Evolutionary conservation across 306 rosid species (phyloP).

Genomic region (Vachellia pachyceras): DNA sequence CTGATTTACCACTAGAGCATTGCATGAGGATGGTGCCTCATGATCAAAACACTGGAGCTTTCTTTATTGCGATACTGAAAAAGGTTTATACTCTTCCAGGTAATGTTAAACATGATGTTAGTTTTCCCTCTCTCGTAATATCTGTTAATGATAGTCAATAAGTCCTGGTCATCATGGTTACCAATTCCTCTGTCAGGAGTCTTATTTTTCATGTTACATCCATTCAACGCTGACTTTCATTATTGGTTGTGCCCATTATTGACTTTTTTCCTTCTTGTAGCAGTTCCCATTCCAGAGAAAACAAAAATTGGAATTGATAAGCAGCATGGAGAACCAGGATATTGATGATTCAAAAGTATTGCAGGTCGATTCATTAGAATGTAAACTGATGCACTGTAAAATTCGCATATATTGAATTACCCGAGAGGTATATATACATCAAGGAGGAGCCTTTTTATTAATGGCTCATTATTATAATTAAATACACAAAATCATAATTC

Average conservation of each 20-base stretch:
- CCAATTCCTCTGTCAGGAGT: constrained; percentile 12
- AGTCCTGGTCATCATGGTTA: constrained; percentile 24
- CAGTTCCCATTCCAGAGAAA: constrained; percentile 56
- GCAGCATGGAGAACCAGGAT: constrained; percentile 42
- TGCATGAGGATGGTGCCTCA: constrained; percentile 93
- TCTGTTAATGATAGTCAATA: constrained; percentile 13
- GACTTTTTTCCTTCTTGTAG: constrained; percentile 45
- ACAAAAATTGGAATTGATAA: constrained; percentile 41
- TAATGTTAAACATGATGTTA: constrained; percentile 40
- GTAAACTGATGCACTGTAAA: no score
- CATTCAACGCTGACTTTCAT: background rate
- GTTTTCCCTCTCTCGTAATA: constrained; percentile 28
- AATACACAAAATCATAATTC: no score
- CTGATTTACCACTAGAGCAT: constrained; percentile 74
- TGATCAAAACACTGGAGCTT: constrained; percentile 96
- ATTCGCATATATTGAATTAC: no score
- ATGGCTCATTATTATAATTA: no score
- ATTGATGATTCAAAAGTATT: constrained; percentile 48
- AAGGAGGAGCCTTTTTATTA: no score
- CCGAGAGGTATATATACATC: no score
- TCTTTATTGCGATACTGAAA: constrained; percentile 81
- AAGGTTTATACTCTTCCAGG: constrained; percentile 82
- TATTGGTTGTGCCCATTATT: constrained; percentile 12
- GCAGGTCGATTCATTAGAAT: constrained; percentile 48
- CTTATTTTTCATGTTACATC: background rate